Base-by-base conservation (phyloP, 176 grass and related monocot species). In the Bonia amplexicaulis region DNA sequence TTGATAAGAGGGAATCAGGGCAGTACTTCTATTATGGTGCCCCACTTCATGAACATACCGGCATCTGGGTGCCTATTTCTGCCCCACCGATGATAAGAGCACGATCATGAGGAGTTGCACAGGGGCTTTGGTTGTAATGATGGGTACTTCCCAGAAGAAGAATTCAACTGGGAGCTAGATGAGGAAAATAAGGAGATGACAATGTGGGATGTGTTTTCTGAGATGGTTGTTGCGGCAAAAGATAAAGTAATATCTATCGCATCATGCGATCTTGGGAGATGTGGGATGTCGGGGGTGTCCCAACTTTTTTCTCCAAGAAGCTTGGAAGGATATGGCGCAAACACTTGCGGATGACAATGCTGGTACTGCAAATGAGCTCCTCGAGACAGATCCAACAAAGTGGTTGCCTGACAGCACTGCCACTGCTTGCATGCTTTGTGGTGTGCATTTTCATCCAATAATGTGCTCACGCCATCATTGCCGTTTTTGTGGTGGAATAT, bases 31-130 rank as follows among this genome's bases (percentile, higher is more conserved):
- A 84, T 70, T 89, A 90, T 80, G 92, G 86, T 46, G 77, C 83
- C 8, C 89, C 89, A 20, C 73, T 91, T 53, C 85, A 86, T 60
- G 92, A 94, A 80, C 82, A 94, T 69, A 94, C 92, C 12, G 89
- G 92, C 53, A 80, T 91, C 64, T 94, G 92, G 92, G 90, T 94
- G 82, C 92, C 92, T 85, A 88, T 94, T 46, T 94, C 92, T 58
- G 92, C 91, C 27, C 92, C 89, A 0, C 92, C 86, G 26, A 91
- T 94, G 92, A 86, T 79, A 22, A 20, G 79, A 85, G 52, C 79
- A 76, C 22, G 67, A 88, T 9, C 85, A 49, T 9, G 73, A 88
- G 14, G 79, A 94, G 41, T 94, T 85, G 85, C 62, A 79, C 48
- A 77, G 37, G 29, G 82, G 88, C 15, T 89, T 94, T 57, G 63